Conservation (phyloP, 78 protist genomes). For the slime mould (Dictyostelium discoideum) region DNA sequence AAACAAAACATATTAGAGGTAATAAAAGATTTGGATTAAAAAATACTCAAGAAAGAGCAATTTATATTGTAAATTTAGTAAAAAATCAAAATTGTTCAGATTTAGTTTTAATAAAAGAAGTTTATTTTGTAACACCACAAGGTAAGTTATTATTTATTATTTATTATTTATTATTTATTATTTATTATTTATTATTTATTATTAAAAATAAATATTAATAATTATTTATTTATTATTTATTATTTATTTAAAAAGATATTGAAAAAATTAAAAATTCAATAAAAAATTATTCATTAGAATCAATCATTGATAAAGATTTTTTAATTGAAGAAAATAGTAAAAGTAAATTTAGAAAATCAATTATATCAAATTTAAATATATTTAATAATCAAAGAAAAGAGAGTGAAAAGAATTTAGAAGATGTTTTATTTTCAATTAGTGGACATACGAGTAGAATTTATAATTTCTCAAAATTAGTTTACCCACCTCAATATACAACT, state of each 20-base stretch:
- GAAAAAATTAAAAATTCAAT: neutral
- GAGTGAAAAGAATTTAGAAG: neutral
- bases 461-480: neutral
- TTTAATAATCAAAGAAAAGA: neutral
- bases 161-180: no score
- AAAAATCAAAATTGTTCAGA: neutral
- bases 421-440: slow-evolving; percentile 1
- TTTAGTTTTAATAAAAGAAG: neutral
- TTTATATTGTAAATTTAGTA: neutral
- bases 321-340: neutral
- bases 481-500: neutral
- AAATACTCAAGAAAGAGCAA: neutral
- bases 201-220: no score
- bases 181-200: no score
- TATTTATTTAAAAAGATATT: neutral
- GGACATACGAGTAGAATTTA: neutral
- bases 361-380: neutral
- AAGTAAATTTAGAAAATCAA: neutral
- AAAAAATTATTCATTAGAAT: neutral
- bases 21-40: neutral
- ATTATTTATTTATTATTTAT: no score
- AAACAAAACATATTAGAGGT: neutral
- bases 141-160: neutral
- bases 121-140: neutral
- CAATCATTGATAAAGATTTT: neutral